Conservation (phyloP, 83 land plant species). For the Picea abies region DNA sequence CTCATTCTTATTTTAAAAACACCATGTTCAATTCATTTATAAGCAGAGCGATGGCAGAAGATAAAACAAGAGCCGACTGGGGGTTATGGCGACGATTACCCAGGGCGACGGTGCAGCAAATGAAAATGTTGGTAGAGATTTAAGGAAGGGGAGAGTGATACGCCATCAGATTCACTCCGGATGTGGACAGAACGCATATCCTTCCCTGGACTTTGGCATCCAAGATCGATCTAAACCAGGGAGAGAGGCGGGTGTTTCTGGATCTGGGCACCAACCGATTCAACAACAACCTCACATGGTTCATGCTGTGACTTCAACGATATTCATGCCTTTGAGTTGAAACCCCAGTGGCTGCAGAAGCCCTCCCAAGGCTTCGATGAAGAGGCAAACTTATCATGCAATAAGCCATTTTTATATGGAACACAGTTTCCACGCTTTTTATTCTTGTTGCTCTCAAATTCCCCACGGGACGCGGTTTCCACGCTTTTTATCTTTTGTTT, state of each 20-base stretch:
- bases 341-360: not conserved
- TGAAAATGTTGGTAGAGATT: too few species aligned
- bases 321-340: not conserved
- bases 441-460: too few species aligned
- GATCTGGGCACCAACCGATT: not conserved
- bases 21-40: too few species aligned
- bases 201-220: not conserved
- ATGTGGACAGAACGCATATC: too few species aligned
- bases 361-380: not conserved
- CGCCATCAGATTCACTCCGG: too few species aligned
- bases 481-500: too few species aligned
- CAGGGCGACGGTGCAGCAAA: not conserved
- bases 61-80: not conserved
- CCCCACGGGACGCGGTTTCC: too few species aligned
- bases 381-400: not conserved
- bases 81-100: not conserved
- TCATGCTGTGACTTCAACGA: not conserved
- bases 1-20: too few species aligned
- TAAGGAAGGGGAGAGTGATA: too few species aligned
- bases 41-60: not conserved
- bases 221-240: not conserved
- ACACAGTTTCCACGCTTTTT: too few species aligned
- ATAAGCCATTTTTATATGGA: too few species aligned
- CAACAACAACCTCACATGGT: not conserved
- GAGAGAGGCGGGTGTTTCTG: not conserved